Conservation (phyloP, 2,329 filamentous ascomycete genomes). For the Sarocladium strictum region DNA sequence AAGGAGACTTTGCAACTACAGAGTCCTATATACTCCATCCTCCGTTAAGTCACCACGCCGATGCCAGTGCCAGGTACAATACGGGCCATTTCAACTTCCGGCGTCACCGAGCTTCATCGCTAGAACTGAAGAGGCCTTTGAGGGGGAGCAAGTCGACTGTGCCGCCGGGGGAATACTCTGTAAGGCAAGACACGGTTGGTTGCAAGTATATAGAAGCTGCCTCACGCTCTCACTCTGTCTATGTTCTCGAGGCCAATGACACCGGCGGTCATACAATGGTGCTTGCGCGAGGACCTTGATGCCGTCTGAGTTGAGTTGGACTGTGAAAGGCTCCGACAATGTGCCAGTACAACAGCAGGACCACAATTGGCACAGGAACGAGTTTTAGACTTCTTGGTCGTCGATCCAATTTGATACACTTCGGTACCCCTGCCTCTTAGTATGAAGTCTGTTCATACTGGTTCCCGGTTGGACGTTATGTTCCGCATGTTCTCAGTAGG, state of each 20-base stretch:
- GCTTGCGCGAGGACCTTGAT: neutral
- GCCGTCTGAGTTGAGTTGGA: too few species aligned
- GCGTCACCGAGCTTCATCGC: slow-evolving; percentile 4
- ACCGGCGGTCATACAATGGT: neutral
- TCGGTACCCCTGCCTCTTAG: too few species aligned
- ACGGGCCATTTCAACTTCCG: neutral
- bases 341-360: too few species aligned
- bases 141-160: slow-evolving; percentile 1
- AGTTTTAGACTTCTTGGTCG: too few species aligned
- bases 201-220: too few species aligned
- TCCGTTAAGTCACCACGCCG: neutral
- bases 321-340: too few species aligned
- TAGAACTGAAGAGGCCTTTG: neutral
- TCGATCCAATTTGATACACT: too few species aligned
- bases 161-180: neutral
- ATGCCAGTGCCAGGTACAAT: neutral
- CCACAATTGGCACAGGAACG: too few species aligned
- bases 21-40: slow-evolving; percentile 3
- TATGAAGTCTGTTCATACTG: too few species aligned
- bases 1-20: slow-evolving; percentile 2
- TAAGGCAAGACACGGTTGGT: neutral
- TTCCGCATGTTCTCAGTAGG: too few species aligned
- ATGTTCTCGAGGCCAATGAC: neutral
- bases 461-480: too few species aligned
- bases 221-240: neutral